Base-by-base conservation (phyloP, 495 filamentous ascomycete species). In the Lasiosphaeria miniovina region DNA sequence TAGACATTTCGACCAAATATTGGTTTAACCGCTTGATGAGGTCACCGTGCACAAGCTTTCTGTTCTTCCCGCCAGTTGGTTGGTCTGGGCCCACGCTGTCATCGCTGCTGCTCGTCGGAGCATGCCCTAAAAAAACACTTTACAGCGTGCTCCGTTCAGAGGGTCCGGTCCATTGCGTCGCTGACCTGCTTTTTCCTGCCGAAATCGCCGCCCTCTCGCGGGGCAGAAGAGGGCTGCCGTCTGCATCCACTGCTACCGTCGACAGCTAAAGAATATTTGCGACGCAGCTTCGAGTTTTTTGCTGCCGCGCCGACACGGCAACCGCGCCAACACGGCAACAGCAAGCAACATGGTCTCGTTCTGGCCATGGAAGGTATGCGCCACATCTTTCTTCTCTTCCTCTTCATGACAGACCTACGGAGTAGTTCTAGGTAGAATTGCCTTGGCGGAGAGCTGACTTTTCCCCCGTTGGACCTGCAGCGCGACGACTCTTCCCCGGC, bases 401-500 rank as follows among this genome's bases (percentile, higher is more conserved):
- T 32, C 40, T 3, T 2, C 2, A 24, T 24, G 24, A 24, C 24
- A 24, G 2, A 24, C 24, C 24, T 24, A 24, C 24, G 24, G 24
- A 24, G 24, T 24, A 2, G 24, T 24, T 24, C 24, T 24, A 24
- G 24, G 24, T 24, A 24, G 24, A 24, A 24, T 24, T 24, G 24
- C 24, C 24, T 24, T n/a, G 4, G 15, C 32, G 4, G 15, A 17
- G 7, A 41, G 12, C 38, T 41, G 38, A 12, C 33, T 36, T 12
- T 48, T 35, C 54, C 12, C 41, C 36, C 6, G 6, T 55, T 40
- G 24, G 2, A 24, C 24, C 24, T 24, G 14, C 65, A 95, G 90
- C 85, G 88, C 74, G 83, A 91, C 60, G 85, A 90, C 66, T 88
- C 83, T 71, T 96, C 93, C 64, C 88, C 93, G 2, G 93, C 93